These are phyloP conservation scores for Senecio squalidus DNA, from an alignment of 140 eudicot species.

Conservation along the genomic window DNA sequence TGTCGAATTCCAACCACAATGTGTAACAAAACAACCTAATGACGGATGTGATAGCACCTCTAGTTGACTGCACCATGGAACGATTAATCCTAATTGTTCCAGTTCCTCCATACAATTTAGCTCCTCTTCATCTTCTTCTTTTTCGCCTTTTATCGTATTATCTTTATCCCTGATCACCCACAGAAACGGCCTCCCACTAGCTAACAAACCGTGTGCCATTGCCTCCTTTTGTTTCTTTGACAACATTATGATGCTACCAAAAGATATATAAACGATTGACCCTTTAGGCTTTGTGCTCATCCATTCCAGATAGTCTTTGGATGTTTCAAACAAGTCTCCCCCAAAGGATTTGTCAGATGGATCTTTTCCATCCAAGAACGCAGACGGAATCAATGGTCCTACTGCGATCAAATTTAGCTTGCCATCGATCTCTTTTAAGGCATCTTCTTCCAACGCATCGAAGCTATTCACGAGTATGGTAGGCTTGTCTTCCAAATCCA, in stretches of 20 bases:
- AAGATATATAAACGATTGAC: slow-evolving; percentile 46
- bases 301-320: slow-evolving; percentile 33
- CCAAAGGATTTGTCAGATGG: slow-evolving; percentile 23
- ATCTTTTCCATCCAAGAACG: slow-evolving; percentile 35
- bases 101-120: slow-evolving; percentile 30
- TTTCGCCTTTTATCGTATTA: neutral
- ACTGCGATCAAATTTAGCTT: slow-evolving; percentile 23
- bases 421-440: slow-evolving; percentile 22
- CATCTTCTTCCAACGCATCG: slow-evolving; percentile 39
- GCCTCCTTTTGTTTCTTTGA: slow-evolving; percentile 32
- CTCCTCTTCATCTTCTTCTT: slow-evolving; percentile 14
- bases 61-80: slow-evolving; percentile 42
- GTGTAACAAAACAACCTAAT: slow-evolving; percentile 45
- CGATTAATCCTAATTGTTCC: slow-evolving; percentile 32
- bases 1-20: slow-evolving; percentile 54
- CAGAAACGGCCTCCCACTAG: slow-evolving; percentile 37
- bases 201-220: slow-evolving; percentile 26
- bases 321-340: slow-evolving; percentile 27
- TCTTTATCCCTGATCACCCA: slow-evolving; percentile 34
- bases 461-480: slow-evolving; percentile 38
- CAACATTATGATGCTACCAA: slow-evolving; percentile 29
- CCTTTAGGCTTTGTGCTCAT: slow-evolving; percentile 27
- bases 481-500: slow-evolving; percentile 32
- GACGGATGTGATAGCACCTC: slow-evolving; percentile 40
- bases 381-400: slow-evolving; percentile 47